These are phyloP conservation scores for Lycium ferocissimum DNA, from an alignment of 257 asterid genomes.

Conservation along the genomic window DNA sequence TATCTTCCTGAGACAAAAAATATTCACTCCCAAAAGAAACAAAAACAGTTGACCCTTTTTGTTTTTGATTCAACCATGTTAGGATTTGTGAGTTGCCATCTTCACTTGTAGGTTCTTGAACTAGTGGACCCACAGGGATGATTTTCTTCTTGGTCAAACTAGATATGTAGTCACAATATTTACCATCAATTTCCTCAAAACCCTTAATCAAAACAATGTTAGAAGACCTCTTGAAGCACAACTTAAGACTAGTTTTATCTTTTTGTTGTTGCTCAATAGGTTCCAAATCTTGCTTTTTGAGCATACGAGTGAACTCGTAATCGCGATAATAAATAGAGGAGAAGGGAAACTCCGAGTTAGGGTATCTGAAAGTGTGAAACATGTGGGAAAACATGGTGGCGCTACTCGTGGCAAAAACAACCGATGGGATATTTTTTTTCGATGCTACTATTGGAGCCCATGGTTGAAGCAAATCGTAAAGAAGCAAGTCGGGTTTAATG, in stretches of 20 bases:
- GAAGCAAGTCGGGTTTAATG: constrained; percentile 35
- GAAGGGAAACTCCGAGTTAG: constrained; percentile 28
- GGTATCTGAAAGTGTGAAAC: constrained; percentile 8
- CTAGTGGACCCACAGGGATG: constrained; percentile 36
- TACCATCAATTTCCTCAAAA: constrained; percentile 36
- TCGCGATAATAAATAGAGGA: constrained; percentile 28
- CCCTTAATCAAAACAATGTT: constrained; percentile 34
- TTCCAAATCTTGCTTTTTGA: constrained; percentile 4
- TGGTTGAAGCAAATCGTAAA: constrained; percentile 38
- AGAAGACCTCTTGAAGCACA: constrained; percentile 26
- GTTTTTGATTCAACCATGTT: constrained; percentile 37
- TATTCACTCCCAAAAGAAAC: constrained; percentile 44
- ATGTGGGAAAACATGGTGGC: constrained; percentile 18
- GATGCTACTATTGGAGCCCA: constrained; percentile 40
- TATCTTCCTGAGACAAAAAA: constrained; percentile 35
- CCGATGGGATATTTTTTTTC: constrained; percentile 36
- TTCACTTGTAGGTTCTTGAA: constrained; percentile 11
- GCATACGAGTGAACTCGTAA: background rate
- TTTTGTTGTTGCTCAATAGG: background rate
- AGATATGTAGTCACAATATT: constrained; percentile 30
- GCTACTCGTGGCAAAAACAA: constrained; percentile 27
- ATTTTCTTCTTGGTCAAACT: background rate
- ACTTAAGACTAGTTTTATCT: background rate
- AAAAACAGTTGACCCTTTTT: constrained; percentile 35
- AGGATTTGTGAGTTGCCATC: constrained; percentile 28